Percentiles rank a stretch among this genome's conserved stretches.
These are phyloP conservation scores for Podila epigama DNA, from an alignment of 192 early-diverging fungal species.

Conservation along the genomic window DNA sequence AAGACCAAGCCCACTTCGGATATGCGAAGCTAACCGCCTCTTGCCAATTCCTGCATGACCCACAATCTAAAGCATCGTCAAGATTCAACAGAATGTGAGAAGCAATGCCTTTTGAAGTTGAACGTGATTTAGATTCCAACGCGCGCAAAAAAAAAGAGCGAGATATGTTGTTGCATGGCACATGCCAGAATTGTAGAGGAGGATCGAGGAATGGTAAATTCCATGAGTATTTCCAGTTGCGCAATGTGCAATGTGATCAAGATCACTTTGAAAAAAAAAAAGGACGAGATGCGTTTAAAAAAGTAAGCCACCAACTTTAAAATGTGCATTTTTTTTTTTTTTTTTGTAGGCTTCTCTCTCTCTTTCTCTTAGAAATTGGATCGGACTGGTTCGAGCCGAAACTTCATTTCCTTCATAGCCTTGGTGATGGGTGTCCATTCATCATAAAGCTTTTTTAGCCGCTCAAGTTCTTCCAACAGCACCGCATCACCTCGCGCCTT, in stretches of 20 bases:
- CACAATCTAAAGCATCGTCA: slow-evolving; percentile 7
- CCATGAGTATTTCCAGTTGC: too few relatives aligned
- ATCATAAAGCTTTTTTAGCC: slow-evolving; percentile 72
- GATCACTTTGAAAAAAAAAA: too few relatives aligned
- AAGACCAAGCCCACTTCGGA: slow-evolving; percentile 10
- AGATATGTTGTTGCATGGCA: not conserved
- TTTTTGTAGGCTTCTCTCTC: not conserved
- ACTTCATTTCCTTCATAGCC: slow-evolving; percentile 84
- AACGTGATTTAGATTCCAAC: too few relatives aligned
- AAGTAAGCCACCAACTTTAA: too few relatives aligned
- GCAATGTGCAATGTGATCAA: too few relatives aligned
- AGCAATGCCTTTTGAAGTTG: too few relatives aligned
- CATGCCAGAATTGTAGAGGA: slow-evolving; percentile 26
- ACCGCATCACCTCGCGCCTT: slow-evolving; percentile 59
- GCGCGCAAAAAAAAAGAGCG: not conserved
- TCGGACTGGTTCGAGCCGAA: slow-evolving; percentile 84
- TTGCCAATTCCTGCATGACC: slow-evolving; percentile 47
- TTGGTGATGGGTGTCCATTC: slow-evolving; percentile 82
- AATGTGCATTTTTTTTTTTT: not conserved
- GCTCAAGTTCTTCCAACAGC: slow-evolving; percentile 71
- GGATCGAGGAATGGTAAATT: slow-evolving; percentile 30
- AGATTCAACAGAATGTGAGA: not conserved
- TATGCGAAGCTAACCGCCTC: slow-evolving; percentile 30
- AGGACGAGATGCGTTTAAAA: too few relatives aligned
- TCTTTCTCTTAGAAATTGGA: slow-evolving; percentile 56